These are phyloP conservation scores for Hymenoscyphus fructigenus DNA, from an alignment of 2,329 filamentous ascomycete species.

Conservation along the genomic window DNA sequence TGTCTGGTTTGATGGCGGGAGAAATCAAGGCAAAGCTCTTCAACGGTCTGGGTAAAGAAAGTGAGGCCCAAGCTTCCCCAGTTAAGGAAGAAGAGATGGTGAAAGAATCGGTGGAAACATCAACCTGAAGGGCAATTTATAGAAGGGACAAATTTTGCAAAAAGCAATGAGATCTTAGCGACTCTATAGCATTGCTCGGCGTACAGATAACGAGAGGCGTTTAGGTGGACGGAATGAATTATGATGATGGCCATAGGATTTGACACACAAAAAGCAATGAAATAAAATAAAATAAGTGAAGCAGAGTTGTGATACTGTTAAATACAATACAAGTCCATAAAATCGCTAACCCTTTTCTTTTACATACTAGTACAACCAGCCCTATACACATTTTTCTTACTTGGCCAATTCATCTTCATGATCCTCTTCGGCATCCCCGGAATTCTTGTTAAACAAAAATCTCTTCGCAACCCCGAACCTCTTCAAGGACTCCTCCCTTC, in stretches of 20 bases:
- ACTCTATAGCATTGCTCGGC: slow-evolving; percentile 23
- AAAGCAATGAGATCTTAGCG: slow-evolving; percentile 6
- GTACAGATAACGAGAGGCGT: slow-evolving; percentile 24
- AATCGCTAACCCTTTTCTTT: neutral
- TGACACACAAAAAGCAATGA: slow-evolving; percentile 4
- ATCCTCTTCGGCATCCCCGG: neutral
- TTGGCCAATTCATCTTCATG: neutral
- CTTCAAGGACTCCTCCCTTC: slow-evolving; percentile 48
- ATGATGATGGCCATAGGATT: slow-evolving; percentile 16
- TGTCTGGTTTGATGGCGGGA: slow-evolving; percentile 40
- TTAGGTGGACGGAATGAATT: slow-evolving; percentile 19
- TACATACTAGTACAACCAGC: neutral
- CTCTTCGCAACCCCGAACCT: slow-evolving; percentile 34
- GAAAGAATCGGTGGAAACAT: neutral
- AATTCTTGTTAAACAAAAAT: slow-evolving; percentile 13
- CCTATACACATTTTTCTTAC: neutral
- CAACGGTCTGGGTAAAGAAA: slow-evolving; percentile 34
- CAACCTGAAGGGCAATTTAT: neutral
- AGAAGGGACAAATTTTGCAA: neutral
- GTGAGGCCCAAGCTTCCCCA: neutral
- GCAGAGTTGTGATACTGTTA: neutral
- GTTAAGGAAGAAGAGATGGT: neutral
- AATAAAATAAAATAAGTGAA: neutral
- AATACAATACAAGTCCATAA: neutral
- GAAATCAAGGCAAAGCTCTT: slow-evolving; percentile 53